Evolutionary conservation across 2,329 filamentous ascomycete species (phyloP).

Genomic region (Didymosphaeria variabile): DNA sequence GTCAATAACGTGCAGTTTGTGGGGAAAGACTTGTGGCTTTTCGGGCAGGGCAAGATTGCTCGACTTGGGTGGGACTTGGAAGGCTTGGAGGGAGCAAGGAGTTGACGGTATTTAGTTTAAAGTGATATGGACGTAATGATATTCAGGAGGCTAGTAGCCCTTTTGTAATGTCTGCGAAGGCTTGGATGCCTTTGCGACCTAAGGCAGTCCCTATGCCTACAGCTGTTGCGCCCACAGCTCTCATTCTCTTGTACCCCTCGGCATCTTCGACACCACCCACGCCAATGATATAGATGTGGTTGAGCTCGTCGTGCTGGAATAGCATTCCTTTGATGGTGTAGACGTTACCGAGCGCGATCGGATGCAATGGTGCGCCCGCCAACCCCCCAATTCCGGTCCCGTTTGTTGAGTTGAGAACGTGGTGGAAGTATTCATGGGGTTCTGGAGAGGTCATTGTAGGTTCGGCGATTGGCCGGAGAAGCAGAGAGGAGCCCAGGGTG

Average conservation of each 20-base stretch:
- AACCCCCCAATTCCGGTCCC: conserved; percentile 72
- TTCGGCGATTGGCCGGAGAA: conserved; percentile 55
- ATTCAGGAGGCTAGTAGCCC: neutral
- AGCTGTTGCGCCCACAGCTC: conserved; percentile 68
- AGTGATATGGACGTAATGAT: neutral
- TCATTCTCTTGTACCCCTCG: conserved; percentile 70
- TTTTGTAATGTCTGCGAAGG: conserved; percentile 68
- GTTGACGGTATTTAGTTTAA: neutral
- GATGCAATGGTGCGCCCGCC: conserved; percentile 76
- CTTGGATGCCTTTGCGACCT: conserved; percentile 67
- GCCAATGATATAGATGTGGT: conserved; percentile 71
- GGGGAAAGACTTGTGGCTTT: neutral
- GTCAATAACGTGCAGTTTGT: conserved; percentile 7
- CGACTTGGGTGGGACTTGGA: neutral
- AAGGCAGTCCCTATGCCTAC: conserved; percentile 74
- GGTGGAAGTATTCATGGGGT: conserved; percentile 31
- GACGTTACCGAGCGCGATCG: conserved; percentile 79
- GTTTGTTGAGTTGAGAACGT: conserved; percentile 61
- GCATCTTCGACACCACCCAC: conserved; percentile 75
- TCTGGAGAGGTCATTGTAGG: conserved; percentile 13
- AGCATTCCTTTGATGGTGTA: conserved; percentile 70
- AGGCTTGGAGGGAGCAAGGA: neutral
- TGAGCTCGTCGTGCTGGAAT: conserved; percentile 59
- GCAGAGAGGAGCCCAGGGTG: conserved; percentile 73
- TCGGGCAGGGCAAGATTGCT: conserved; percentile 5